Conservation (phyloP, 352 stramenopile species). For the Plasmopara halstedii region DNA sequence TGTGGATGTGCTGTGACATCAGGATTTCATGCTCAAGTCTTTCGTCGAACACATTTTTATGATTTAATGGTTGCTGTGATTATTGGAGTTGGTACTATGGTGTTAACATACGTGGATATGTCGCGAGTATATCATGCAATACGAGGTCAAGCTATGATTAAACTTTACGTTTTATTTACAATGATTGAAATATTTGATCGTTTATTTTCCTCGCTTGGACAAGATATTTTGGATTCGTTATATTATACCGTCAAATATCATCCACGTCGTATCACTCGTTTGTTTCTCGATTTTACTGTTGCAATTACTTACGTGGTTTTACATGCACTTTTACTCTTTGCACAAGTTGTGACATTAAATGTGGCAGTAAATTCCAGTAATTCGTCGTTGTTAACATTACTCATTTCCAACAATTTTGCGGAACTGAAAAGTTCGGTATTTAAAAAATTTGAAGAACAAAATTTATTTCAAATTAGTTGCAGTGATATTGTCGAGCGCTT, state of each 20-base stretch:
- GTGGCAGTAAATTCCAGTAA: conserved; percentile 95
- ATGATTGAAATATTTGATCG: conserved; percentile 99
- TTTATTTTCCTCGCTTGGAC: conserved; percentile 93
- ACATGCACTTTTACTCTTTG: conserved; percentile 93
- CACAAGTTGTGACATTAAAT: conserved; percentile 95
- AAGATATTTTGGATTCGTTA: conserved; percentile 95
- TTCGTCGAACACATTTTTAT: conserved; percentile 85
- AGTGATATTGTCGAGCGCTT: conserved; percentile 97
- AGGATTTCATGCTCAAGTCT: conserved; percentile 63
- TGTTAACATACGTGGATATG: conserved; percentile 90
- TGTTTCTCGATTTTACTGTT: conserved; percentile 71
- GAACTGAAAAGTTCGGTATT: conserved; percentile 98
- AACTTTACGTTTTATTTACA: conserved; percentile 97
- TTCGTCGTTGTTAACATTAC: conserved; percentile 89
- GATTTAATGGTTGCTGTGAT: conserved; percentile 88
- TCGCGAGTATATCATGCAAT: conserved; percentile 98
- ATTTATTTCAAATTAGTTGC: conserved; percentile 97
- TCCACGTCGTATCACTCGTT: conserved; percentile 53
- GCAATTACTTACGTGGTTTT: conserved; percentile 81
- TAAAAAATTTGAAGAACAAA: conserved; percentile 95
- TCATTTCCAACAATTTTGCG: conserved; percentile 98
- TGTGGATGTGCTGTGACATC: conserved; percentile 71
- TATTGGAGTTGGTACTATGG: conserved; percentile 60
- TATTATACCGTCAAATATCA: conserved; percentile 87
- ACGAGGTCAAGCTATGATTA: conserved; percentile 96